These are phyloP conservation scores for Hippophae rhamnoides DNA, from an alignment of 306 rosid species.

Conservation along the genomic window DNA sequence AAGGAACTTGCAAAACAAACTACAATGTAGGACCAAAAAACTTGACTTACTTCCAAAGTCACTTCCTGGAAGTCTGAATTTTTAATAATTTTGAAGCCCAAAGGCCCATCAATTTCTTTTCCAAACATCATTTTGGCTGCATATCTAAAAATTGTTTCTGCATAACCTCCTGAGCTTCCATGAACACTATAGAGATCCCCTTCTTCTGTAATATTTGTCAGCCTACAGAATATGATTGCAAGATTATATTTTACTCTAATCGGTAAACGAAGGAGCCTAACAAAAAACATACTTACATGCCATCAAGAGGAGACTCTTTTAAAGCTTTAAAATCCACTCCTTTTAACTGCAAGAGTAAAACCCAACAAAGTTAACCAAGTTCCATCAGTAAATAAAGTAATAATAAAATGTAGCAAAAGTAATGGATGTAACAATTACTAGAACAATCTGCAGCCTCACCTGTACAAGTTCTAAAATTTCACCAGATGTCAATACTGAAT, in stretches of 20 bases:
- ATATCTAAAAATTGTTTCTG: conserved; percentile 66
- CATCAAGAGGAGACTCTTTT: conserved; percentile 72
- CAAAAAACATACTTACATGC: conserved; percentile 33
- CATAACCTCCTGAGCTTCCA: conserved; percentile 95
- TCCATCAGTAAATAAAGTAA: not conserved
- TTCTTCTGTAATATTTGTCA: conserved; percentile 63
- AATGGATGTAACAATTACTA: conserved; percentile 6
- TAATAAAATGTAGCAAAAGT: not conserved
- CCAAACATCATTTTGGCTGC: conserved; percentile 74
- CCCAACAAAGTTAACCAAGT: not conserved
- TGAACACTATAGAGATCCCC: conserved; percentile 66
- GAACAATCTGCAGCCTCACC: conserved; percentile 34
- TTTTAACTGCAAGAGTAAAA: conserved; percentile 49
- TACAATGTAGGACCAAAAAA: conserved; percentile 1
- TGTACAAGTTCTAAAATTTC: conserved; percentile 86
- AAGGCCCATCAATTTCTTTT: conserved; percentile 59
- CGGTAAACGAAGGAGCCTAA: conserved; percentile 9
- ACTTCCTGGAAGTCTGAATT: conserved; percentile 87
- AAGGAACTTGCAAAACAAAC: conserved; percentile 10
- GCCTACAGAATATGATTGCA: conserved; percentile 28
- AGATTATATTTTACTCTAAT: too few species aligned
- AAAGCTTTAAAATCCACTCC: conserved; percentile 52
- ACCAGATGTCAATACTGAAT: conserved; percentile 87
- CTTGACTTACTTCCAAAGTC: conserved; percentile 56
- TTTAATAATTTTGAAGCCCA: conserved; percentile 53